These are phyloP conservation scores for Chlamydomonas asymmetrica DNA, from an alignment of 139 green algal genomes.

Conservation along the genomic window DNA sequence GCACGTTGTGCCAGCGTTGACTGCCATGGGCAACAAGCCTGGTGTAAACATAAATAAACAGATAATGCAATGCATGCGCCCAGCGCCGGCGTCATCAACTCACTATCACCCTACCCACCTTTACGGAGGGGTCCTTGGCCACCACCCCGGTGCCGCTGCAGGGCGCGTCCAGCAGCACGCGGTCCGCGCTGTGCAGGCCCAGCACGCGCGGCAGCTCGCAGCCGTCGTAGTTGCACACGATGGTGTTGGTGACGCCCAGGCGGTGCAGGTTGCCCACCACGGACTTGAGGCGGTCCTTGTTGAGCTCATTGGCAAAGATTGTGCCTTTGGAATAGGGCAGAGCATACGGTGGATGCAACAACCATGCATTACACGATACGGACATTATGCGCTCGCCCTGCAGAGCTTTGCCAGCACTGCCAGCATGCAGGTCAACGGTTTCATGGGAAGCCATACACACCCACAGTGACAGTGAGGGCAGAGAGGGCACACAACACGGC, in stretches of 20 bases:
- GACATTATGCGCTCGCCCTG: background rate
- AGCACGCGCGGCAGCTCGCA: conserved; percentile 81
- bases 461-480: too few relatives aligned
- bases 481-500: too few relatives aligned
- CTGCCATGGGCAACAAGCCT: too few relatives aligned
- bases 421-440: too few relatives aligned
- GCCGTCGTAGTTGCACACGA: conserved; percentile 97
- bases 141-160: conserved; percentile 98
- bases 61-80: too few relatives aligned
- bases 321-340: conserved; percentile 61
- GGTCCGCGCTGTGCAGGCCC: conserved; percentile 80
- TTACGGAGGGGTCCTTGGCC: conserved; percentile 92
- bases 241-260: conserved; percentile 93
- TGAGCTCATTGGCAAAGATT: conserved; percentile 98
- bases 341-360: background rate
- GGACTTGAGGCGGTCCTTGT: conserved; percentile 87
- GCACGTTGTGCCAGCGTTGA: too few relatives aligned
- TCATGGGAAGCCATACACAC: too few relatives aligned
- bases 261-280: conserved; percentile 95
- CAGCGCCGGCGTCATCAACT: too few relatives aligned
- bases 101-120: conserved; percentile 52
- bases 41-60: too few relatives aligned
- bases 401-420: too few relatives aligned
- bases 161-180: conserved; percentile 96
- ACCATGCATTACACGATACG: conserved; percentile 4